Evolutionary conservation across 371 early-diverging fungal genomes (phyloP).

Genomic region (Mucor velutinosus): DNA sequence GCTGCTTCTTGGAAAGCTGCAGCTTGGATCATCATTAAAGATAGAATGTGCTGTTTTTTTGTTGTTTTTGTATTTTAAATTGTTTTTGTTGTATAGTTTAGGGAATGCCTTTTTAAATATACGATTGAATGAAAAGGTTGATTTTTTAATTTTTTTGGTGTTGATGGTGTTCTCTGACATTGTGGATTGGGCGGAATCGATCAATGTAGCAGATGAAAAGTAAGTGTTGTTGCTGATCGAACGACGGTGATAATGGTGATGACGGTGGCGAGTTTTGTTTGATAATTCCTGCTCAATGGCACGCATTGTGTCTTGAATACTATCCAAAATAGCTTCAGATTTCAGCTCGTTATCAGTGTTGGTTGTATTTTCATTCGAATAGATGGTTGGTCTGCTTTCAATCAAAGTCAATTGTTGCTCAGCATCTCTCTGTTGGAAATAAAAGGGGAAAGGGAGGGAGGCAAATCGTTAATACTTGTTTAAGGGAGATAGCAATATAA

Average conservation of each 20-base stretch:
- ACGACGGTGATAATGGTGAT: conserved; percentile 5
- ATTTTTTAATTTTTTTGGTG: conserved; percentile 12
- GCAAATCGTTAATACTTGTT: neutral
- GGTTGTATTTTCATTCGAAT: neutral
- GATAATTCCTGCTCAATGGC: conserved; percentile 22
- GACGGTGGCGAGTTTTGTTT: neutral
- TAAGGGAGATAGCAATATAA: neutral
- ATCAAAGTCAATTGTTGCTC: conserved; percentile 10
- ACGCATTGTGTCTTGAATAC: conserved; percentile 21
- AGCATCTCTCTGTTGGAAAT: conserved; percentile 5
- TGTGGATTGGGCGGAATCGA: neutral
- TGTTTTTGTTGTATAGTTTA: conserved; percentile 12
- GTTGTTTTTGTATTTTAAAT: conserved; percentile 8
- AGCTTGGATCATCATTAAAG: neutral
- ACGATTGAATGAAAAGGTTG: conserved; percentile 5
- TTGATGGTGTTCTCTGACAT: conserved; percentile 3
- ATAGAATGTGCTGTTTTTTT: neutral
- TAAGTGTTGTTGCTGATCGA: neutral
- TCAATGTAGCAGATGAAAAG: conserved; percentile 4
- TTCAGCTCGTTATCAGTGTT: conserved; percentile 3
- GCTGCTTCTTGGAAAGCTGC: conserved; percentile 6
- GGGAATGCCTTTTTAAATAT: conserved; percentile 14
- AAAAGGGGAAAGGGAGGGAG: neutral
- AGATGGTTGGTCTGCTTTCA: conserved; percentile 9
- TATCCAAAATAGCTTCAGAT: conserved; percentile 18